phyloP scores from a whole-genome alignment of 768 basidiomycete species.

The Albatrellus ellisii region DNA sequence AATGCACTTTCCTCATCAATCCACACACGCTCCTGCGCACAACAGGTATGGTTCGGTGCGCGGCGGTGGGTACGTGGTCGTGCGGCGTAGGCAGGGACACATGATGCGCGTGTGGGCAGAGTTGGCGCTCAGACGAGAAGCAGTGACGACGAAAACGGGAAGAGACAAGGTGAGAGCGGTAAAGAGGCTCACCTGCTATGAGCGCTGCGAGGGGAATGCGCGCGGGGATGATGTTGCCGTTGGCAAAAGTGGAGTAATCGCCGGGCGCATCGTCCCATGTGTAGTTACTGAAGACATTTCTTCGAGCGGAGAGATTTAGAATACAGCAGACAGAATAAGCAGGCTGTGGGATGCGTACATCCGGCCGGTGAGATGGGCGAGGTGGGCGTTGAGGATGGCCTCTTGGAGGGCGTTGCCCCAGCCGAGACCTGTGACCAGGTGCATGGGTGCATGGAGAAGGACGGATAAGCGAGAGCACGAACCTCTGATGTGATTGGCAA shows the following conservation, averaged over 20 bases:
- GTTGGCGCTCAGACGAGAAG: no score
- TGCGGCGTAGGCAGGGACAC: no score
- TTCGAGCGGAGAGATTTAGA: slow-evolving; percentile 3
- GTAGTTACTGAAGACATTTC: slow-evolving; percentile 41
- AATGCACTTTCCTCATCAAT: no score
- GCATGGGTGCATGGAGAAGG: background rate
- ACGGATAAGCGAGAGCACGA: background rate
- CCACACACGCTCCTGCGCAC: no score
- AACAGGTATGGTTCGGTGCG: no score
- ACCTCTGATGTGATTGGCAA: slow-evolving; percentile 9
- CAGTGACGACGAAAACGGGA: background rate
- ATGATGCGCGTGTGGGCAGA: no score
- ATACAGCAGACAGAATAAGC: background rate
- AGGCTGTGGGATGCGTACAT: slow-evolving; percentile 27
- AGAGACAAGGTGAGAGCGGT: background rate
- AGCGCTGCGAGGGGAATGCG: slow-evolving; percentile 40
- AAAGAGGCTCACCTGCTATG: slow-evolving; percentile 27
- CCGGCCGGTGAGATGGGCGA: slow-evolving; percentile 33
- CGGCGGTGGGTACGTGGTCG: no score
- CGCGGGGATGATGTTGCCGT: slow-evolving; percentile 35
- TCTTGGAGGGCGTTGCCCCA: slow-evolving; percentile 57
- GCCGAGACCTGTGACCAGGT: slow-evolving; percentile 27
- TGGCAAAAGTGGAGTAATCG: slow-evolving; percentile 28
- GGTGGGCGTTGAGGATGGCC: slow-evolving; percentile 34
- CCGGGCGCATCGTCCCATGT: slow-evolving; percentile 32